Evolutionary conservation across 495 filamentous ascomycete genomes (phyloP), one percentile per base, ranked within the genome.

Genomic region (Tuber umbilicatum): DNA sequence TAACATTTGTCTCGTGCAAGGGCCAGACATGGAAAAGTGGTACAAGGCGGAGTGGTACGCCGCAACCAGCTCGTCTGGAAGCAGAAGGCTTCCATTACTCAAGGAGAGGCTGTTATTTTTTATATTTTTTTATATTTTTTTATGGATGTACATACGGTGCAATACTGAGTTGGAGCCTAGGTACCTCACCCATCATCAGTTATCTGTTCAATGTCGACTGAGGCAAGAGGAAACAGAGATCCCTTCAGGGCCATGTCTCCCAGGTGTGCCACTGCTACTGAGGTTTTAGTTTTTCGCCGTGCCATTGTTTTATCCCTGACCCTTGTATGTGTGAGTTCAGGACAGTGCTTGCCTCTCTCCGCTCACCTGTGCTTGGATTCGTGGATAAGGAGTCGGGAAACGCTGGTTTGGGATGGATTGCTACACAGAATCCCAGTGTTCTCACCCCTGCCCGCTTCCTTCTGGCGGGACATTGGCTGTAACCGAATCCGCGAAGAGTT

Each of bases 311-410:
- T n/a, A 55, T n/a, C 47, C 47, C 47, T 55, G 47, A 55, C 47
- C 47, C 47, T 55, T 55, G 47, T 55, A n/a, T 47, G 45, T 55
- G 47, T n/a, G 47, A n/a, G 23, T 55, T 55, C 47, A 55, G 47
- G 23, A 55, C 47, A n/a, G n/a, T 50, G 47, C 47, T 55, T 77
- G 75, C 43, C 64, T 38, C 17, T 73, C 64, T 74, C 21, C 50
- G 38, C 68, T 71, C 77, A 73, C 73, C 75, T 73, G 77, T 78
- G 72, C 77, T 78, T 78, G 72, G 75, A 79, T 78, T 75, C 75
- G 77, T 79, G 77, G 76, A 79, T 78, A 79, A 79, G 77, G 77
- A 79, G 77, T 79, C 77, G 75, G 77, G 76, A 78, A 78, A 78
- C 73, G 76, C 76, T 78, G 76, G 75, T 79, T 79, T 78, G 72